Evolutionary conservation across 371 early-diverging fungal genomes (phyloP).

Genomic region (Mucor mucedo): DNA sequence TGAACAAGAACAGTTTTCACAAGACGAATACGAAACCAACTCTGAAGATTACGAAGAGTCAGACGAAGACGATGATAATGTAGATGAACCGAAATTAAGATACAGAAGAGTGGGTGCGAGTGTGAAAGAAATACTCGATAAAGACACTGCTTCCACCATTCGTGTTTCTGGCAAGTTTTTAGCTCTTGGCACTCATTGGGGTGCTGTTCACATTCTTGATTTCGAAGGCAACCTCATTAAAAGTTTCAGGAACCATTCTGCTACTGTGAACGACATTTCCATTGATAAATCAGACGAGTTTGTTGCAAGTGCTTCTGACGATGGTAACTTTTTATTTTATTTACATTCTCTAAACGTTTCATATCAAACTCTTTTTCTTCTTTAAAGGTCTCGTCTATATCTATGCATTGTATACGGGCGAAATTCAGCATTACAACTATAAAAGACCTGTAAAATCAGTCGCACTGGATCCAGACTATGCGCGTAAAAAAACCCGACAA

Average conservation of each 20-base stretch:
- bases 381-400: constrained; percentile 75
- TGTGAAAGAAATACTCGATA: constrained; percentile 76
- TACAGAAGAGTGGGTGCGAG: constrained; percentile 84
- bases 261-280: constrained; percentile 85
- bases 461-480: constrained; percentile 87
- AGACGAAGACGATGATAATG: constrained; percentile 65
- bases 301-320: constrained; percentile 91
- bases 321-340: constrained; percentile 64
- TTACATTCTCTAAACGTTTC: not conserved
- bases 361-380: not conserved
- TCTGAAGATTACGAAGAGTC: constrained; percentile 52
- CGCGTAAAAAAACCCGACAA: constrained; percentile 70
- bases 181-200: constrained; percentile 95
- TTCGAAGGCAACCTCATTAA: constrained; percentile 89
- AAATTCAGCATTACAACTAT: constrained; percentile 70
- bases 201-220: constrained; percentile 89
- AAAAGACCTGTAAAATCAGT: constrained; percentile 90
- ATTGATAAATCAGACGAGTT: constrained; percentile 88
- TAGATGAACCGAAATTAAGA: constrained; percentile 88
- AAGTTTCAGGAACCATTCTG: constrained; percentile 74
- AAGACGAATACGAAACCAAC: constrained; percentile 42
- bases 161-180: constrained; percentile 83
- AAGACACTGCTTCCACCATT: constrained; percentile 84
- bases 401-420: constrained; percentile 71
- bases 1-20: not conserved